A percentile compares a stretch with the other conserved stretches of the same genome.
Conservation (phyloP, 805 yeast species). For the Starmerella scarabaei region DNA sequence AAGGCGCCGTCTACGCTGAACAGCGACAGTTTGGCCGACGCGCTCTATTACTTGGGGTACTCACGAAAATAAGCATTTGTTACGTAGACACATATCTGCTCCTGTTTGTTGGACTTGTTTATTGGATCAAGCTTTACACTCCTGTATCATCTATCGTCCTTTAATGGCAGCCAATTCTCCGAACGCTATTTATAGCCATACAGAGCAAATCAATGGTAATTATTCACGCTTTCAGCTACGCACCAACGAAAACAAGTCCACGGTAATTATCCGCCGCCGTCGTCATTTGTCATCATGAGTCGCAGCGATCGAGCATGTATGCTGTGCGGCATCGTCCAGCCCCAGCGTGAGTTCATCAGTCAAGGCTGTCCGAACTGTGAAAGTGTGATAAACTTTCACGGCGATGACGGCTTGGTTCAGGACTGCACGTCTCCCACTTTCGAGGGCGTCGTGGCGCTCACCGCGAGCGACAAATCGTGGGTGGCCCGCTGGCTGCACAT, state of each 20-base stretch:
- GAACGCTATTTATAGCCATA: too few species aligned
- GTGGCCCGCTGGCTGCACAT: slow-evolving; percentile 92
- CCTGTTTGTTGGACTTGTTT: too few species aligned
- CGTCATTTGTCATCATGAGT: too few species aligned
- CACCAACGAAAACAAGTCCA: too few species aligned
- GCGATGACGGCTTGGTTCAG: slow-evolving; percentile 70
- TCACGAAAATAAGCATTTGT: neutral
- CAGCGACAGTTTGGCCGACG: slow-evolving; percentile 56
- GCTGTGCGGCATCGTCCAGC: slow-evolving; percentile 88
- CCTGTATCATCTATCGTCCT: too few species aligned
- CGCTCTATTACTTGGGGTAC: slow-evolving; percentile 64
- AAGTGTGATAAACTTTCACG: slow-evolving; percentile 60
- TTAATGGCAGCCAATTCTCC: too few species aligned
- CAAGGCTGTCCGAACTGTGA: slow-evolving; percentile 97
- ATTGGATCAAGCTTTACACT: too few species aligned
- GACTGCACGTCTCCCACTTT: slow-evolving; percentile 93
- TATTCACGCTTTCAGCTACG: too few species aligned
- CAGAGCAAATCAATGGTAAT: too few species aligned
- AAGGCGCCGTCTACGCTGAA: slow-evolving; percentile 76
- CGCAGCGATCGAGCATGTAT: slow-evolving; percentile 82
- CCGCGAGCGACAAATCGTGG: slow-evolving; percentile 81
- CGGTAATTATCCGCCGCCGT: too few species aligned
- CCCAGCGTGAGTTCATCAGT: slow-evolving; percentile 58
- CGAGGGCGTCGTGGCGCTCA: slow-evolving; percentile 86
- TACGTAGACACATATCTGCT: too few species aligned